Conservation (phyloP, 768 basidiomycete genomes). For the Pilatotrama ljubarskyi region DNA sequence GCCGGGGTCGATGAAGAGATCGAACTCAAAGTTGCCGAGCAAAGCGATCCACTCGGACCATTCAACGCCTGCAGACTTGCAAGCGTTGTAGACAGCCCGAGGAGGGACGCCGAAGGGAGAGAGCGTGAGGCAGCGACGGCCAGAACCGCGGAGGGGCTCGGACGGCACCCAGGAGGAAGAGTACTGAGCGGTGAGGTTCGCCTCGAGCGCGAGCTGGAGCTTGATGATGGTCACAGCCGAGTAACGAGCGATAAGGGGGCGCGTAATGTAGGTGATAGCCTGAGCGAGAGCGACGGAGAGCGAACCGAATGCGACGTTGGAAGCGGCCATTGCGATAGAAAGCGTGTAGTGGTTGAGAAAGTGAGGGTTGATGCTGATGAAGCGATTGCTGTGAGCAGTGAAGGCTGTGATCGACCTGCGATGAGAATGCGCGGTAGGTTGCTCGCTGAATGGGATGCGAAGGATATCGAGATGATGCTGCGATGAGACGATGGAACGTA, state of each 20-base stretch:
- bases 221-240: slow-evolving; percentile 63
- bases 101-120: slow-evolving; percentile 71
- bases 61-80: slow-evolving; percentile 65
- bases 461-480: slow-evolving; percentile 20
- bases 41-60: slow-evolving; percentile 81
- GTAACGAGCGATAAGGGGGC: slow-evolving; percentile 57
- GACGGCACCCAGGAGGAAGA: slow-evolving; percentile 64
- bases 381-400: slow-evolving; percentile 24
- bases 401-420: slow-evolving; percentile 61
- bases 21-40: slow-evolving; percentile 70
- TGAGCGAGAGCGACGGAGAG: slow-evolving; percentile 73
- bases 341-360: slow-evolving; percentile 3
- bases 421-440: slow-evolving; percentile 40
- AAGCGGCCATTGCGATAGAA: slow-evolving; percentile 30
- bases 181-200: slow-evolving; percentile 70
- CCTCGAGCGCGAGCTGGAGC: slow-evolving; percentile 71
- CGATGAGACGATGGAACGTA: slow-evolving; percentile 19
- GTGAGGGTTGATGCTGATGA: slow-evolving; percentile 27
- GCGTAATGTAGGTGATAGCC: slow-evolving; percentile 72
- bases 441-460: slow-evolving; percentile 39
- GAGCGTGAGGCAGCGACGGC: slow-evolving; percentile 72
- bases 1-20: slow-evolving; percentile 81
- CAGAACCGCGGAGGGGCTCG: slow-evolving; percentile 67
- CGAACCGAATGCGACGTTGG: slow-evolving; percentile 35
- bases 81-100: slow-evolving; percentile 68